phyloP scores from a whole-genome alignment of 148 eudicot genomes.

The Linanthus parryae region DNA sequence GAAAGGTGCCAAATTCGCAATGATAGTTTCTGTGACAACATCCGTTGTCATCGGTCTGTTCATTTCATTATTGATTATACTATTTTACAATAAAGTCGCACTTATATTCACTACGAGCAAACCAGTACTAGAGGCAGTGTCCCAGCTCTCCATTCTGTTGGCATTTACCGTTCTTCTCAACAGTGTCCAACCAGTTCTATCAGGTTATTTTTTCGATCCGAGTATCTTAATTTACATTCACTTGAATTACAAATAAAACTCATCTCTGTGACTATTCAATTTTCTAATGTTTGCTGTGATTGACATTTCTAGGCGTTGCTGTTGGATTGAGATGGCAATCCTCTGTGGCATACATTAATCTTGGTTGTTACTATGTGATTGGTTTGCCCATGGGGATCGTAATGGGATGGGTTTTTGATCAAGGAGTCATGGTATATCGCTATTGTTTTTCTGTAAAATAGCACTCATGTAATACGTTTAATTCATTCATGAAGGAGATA shows the following conservation, averaged over 20 bases:
- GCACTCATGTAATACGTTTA: too few relatives aligned
- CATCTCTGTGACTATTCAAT: too few relatives aligned
- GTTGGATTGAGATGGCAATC: conserved; percentile 53
- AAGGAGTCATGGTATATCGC: conserved; percentile 27
- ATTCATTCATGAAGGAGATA: too few relatives aligned
- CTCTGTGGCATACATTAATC: conserved; percentile 38
- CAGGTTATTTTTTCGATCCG: conserved; percentile 2
- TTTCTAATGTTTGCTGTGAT: background rate
- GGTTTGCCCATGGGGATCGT: conserved; percentile 38
- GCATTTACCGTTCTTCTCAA: conserved; percentile 40
- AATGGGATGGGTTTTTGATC: conserved; percentile 33
- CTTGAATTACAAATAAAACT: too few relatives aligned
- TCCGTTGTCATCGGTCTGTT: conserved; percentile 27
- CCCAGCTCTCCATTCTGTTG: conserved; percentile 23
- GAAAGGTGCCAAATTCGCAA: conserved; percentile 39
- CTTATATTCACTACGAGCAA: conserved; percentile 24
- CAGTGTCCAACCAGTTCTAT: conserved; percentile 25
- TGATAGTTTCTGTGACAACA: conserved; percentile 21
- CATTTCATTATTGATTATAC: conserved; percentile 20
- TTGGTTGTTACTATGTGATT: conserved; percentile 38
- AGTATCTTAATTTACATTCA: conserved; percentile 1
- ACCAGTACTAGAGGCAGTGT: conserved; percentile 18
- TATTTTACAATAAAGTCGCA: conserved; percentile 21
- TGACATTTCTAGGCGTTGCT: conserved; percentile 28
- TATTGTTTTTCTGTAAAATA: too few relatives aligned